Percentiles rank a stretch among this genome's conserved stretches.
phyloP scores from a whole-genome alignment of 306 rosid species.

The Aeschynomene evenia region DNA sequence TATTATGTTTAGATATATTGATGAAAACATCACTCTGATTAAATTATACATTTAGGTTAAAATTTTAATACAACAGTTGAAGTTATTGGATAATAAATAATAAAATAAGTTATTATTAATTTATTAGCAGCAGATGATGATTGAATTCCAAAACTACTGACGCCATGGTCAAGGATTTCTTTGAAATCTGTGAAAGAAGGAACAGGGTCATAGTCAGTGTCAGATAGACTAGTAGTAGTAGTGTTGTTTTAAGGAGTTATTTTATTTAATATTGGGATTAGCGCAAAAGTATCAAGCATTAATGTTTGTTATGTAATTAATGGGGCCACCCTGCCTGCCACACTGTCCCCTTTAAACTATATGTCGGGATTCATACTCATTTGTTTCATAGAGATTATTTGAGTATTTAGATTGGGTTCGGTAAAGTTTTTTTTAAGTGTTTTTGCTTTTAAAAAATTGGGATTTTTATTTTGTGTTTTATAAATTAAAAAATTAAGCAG shows the following conservation, averaged over 20 bases:
- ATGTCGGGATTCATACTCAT: conserved; percentile 26
- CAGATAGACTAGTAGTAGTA: too few relatives aligned
- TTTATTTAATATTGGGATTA: conserved; percentile 44
- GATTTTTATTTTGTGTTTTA: too few relatives aligned
- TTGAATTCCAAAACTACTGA: conserved; percentile 4
- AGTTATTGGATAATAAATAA: too few relatives aligned
- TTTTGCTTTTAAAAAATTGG: too few relatives aligned
- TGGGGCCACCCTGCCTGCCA: conserved; percentile 33
- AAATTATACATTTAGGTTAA: too few relatives aligned
- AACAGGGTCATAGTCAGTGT: not conserved
- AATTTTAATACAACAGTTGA: too few relatives aligned
- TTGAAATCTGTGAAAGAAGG: conserved; percentile 39
- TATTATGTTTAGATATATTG: too few relatives aligned
- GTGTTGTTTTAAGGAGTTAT: too few relatives aligned
- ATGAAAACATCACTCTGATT: too few relatives aligned
- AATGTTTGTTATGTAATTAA: conserved; percentile 27
- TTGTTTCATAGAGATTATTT: not conserved
- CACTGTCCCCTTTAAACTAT: conserved; percentile 46
- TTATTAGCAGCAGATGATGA: not conserved
- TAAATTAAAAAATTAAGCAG: too few relatives aligned
- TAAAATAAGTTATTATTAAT: not conserved
- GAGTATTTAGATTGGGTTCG: too few relatives aligned
- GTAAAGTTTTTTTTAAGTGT: too few relatives aligned
- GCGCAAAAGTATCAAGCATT: conserved; percentile 32
- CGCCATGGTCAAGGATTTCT: conserved; percentile 34